Conservation (phyloP, 73 alveolate genomes). For the Tetrahymena thermophila region DNA sequence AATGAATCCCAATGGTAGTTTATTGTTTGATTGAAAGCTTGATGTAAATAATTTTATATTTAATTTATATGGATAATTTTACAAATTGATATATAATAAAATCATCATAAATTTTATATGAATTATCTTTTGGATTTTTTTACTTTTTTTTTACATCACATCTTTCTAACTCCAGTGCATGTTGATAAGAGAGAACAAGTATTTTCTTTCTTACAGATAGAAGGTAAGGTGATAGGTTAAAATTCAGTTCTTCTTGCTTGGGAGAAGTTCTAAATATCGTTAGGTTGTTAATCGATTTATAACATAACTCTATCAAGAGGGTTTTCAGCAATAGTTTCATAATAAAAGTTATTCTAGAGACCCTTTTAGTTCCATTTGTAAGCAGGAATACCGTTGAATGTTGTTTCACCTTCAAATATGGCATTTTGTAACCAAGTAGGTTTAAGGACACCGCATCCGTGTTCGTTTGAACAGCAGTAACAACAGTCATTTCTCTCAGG, state of each 20-base stretch:
- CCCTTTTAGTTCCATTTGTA: slow-evolving; percentile 52
- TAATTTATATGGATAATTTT: no score
- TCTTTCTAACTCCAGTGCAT: slow-evolving; percentile 27
- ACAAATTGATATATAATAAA: neutral
- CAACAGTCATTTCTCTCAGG: slow-evolving; percentile 49
- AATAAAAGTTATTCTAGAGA: slow-evolving; percentile 41
- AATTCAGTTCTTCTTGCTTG: neutral
- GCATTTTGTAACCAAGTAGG: slow-evolving; percentile 44
- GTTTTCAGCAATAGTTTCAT: slow-evolving; percentile 33
- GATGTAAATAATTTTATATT: no score
- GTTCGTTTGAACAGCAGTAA: slow-evolving; percentile 46
- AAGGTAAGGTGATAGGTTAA: slow-evolving; percentile 11
- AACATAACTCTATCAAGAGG: slow-evolving; percentile 39
- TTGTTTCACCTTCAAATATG: slow-evolving; percentile 8
- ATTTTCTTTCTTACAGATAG: slow-evolving; percentile 17
- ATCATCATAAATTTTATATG: neutral
- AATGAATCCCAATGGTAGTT: no score
- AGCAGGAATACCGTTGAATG: slow-evolving; percentile 24
- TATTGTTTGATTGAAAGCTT: no score
- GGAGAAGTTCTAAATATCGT: slow-evolving; percentile 26
- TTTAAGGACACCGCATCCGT: slow-evolving; percentile 54
- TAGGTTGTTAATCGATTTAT: slow-evolving; percentile 42
- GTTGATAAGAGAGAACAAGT: slow-evolving; percentile 10
- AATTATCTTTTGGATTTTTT: neutral
- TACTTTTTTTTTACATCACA: neutral